These are phyloP conservation scores for Arctostaphylos glauca DNA, from an alignment of 148 eudicot species.

Conservation along the genomic window DNA sequence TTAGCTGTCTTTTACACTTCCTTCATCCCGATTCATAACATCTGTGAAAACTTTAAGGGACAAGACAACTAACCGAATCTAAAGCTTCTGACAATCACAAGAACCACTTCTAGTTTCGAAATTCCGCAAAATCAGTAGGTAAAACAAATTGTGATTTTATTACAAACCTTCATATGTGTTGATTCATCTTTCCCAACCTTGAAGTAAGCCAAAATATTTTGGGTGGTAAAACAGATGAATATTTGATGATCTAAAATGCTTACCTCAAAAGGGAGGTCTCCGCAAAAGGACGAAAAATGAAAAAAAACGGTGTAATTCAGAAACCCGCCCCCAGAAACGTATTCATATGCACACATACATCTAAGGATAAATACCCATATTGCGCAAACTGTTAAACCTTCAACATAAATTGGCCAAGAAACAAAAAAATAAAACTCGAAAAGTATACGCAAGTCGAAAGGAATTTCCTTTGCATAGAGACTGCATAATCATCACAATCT, in stretches of 20 bases:
- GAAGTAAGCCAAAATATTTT: neutral
- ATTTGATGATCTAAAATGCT: neutral
- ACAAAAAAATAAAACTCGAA: neutral
- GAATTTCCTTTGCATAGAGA: neutral
- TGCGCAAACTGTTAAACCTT: neutral
- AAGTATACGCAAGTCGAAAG: neutral
- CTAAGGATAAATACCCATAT: neutral
- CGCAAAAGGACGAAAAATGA: no score
- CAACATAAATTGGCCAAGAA: neutral
- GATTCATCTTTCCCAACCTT: neutral
- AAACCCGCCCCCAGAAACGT: neutral
- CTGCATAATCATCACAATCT: neutral
- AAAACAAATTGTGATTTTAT: neutral
- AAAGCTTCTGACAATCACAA: neutral
- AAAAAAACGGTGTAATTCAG: neutral
- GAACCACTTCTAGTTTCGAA: slow-evolving; percentile 5
- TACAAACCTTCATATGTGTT: neutral
- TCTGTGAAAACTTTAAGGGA: neutral
- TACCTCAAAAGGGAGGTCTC: neutral
- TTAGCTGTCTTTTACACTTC: no score
- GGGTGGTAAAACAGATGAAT: neutral
- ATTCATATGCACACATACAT: neutral
- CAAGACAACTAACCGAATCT: neutral
- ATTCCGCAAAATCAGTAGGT: neutral
- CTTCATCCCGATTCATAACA: neutral